These are phyloP conservation scores for Microbotryomycetes sp. DNA, from an alignment of 1,284 basidiomycete genomes.

Conservation along the genomic window DNA sequence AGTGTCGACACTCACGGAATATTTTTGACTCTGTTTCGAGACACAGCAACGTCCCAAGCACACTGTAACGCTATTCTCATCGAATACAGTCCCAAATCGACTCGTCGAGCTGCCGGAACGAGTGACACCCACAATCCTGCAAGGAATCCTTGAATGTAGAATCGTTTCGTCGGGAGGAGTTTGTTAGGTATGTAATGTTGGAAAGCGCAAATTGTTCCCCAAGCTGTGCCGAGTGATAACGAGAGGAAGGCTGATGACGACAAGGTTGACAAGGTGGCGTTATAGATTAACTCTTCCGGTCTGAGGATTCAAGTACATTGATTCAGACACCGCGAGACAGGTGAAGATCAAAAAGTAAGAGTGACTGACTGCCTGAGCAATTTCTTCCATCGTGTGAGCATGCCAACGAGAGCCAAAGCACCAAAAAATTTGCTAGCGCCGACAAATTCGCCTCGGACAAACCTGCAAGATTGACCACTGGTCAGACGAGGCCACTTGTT, in stretches of 20 bases:
- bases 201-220: conserved; percentile 9
- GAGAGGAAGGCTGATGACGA: conserved; percentile 8
- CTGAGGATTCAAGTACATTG: background rate
- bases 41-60: conserved; percentile 4
- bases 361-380: background rate
- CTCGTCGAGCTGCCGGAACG: background rate
- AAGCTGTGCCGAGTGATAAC: conserved; percentile 6
- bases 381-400: conserved; percentile 5
- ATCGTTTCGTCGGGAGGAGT: conserved; percentile 5
- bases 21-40: background rate
- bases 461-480: no score
- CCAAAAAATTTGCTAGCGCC: conserved; percentile 5
- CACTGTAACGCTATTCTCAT: conserved; percentile 2
- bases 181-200: conserved; percentile 2
- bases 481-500: no score
- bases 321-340: background rate
- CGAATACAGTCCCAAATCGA: conserved; percentile 3
- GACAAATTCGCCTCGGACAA: background rate
- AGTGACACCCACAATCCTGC: conserved; percentile 9
- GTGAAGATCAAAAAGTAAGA: background rate
- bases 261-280: background rate
- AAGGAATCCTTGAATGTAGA: conserved; percentile 10
- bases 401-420: conserved; percentile 1
- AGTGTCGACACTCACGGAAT: conserved; percentile 2
- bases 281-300: background rate